phyloP scores from a whole-genome alignment of 2,329 filamentous ascomycete genomes.

The Hymenoscyphus salicellus region DNA sequence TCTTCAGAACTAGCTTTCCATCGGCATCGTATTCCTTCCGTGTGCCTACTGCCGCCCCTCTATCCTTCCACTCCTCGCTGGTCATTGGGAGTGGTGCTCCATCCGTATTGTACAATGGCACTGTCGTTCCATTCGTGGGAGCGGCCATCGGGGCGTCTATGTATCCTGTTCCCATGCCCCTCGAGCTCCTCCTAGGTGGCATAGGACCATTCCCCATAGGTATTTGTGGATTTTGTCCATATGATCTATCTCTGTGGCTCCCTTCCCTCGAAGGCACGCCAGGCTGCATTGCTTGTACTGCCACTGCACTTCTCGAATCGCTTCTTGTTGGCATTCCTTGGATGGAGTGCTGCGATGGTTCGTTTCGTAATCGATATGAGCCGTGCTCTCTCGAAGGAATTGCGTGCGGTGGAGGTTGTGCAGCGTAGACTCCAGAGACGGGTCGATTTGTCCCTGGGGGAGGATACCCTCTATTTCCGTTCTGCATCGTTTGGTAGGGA shows the following conservation, averaged over 20 bases:
- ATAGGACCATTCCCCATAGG: slow-evolving; percentile 57
- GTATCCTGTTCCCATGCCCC: slow-evolving; percentile 62
- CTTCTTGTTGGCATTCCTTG: slow-evolving; percentile 54
- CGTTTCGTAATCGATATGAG: slow-evolving; percentile 55
- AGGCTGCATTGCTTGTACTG: slow-evolving; percentile 52
- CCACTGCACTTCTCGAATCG: slow-evolving; percentile 60
- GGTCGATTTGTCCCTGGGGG: slow-evolving; percentile 40
- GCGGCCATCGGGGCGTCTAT: slow-evolving; percentile 32
- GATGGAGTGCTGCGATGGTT: slow-evolving; percentile 56
- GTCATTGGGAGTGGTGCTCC: slow-evolving; percentile 55
- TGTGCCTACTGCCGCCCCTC: slow-evolving; percentile 81
- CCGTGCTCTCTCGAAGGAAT: slow-evolving; percentile 39
- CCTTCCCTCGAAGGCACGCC: slow-evolving; percentile 64
- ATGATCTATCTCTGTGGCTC: slow-evolving; percentile 66
- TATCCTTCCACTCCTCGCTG: slow-evolving; percentile 94
- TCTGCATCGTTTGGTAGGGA: slow-evolving; percentile 43
- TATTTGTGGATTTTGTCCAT: slow-evolving; percentile 55
- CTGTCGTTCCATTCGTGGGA: slow-evolving; percentile 33
- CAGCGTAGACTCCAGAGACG: slow-evolving; percentile 46
- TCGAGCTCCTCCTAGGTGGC: slow-evolving; percentile 74
- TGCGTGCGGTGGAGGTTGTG: slow-evolving; percentile 40
- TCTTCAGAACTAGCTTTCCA: slow-evolving; percentile 75
- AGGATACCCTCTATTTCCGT: slow-evolving; percentile 38
- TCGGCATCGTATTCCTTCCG: slow-evolving; percentile 81
- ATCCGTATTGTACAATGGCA: slow-evolving; percentile 51